Evolutionary conservation across 352 stramenopile genomes (phyloP), one percentile per base, ranked within the genome.

Genomic region (Peronospora farinosa): DNA sequence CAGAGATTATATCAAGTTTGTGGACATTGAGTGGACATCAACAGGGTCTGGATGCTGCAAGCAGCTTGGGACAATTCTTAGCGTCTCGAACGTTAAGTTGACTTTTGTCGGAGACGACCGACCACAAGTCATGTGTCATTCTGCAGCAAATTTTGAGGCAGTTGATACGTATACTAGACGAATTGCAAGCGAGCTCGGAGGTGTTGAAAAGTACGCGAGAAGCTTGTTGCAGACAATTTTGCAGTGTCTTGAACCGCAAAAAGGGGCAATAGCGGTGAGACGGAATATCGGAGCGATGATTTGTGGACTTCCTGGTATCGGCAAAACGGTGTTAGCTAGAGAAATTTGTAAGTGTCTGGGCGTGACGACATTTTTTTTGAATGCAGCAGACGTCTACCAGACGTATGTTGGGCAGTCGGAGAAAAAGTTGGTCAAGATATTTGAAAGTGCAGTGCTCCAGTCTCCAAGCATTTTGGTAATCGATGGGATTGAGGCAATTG

Each of bases 311-410:
- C 74, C 83, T 38, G 83, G 80, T 27, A 65, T 85, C 15, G 83
- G 83, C 38, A 94, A 94, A 50, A 89, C 80, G 0, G 55, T 47
- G 2, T 48, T 94, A 13, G 61, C 65, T 8, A 80, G 73, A 32
- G 62, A 46, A 0, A 57, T 88, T 28, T 77, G 62, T 32, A 62
- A 69, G 11, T 50, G 35, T 25, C 28, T 84, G 5, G 54, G 54
- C 4, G 67, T 89, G 32, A 59, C 60, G 4, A 54, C 69, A 10
- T 62, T 64, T 21, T 84, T 78, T 17, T 33, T 93, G 13, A 71
- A 82, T 38, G 96, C 91, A 2, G 86, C 94, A 0, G 93, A 98
- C 60, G 85, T 98, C 21, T 97, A 98, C 51, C 87, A 94, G 30
- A 97, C 96, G 38, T 83, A 78, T 37, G 86, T 95, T 11, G 96